phyloP scores from a whole-genome alignment of 139 green algal species.

The Chlamydomonas sphaeroides region DNA sequence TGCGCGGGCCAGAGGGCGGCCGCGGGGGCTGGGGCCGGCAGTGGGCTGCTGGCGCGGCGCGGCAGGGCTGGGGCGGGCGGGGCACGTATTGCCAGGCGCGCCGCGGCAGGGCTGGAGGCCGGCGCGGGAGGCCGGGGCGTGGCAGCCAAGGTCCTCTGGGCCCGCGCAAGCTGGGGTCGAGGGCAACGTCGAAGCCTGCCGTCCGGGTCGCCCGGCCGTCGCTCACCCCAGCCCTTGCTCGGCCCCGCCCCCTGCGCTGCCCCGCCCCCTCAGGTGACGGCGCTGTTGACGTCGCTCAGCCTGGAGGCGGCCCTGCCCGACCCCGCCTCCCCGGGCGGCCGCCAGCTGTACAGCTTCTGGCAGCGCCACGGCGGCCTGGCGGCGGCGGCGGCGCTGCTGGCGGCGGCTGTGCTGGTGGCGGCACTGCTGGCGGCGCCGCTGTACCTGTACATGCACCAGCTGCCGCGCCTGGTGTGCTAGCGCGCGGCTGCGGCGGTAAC shows the following conservation, averaged over 20 bases:
- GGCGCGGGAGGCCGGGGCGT: too few species aligned
- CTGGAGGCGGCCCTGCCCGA: neutral
- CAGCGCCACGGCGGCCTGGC: constrained; percentile 6
- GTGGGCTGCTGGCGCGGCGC: too few species aligned
- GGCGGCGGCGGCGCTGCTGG: neutral
- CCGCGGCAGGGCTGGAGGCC: too few species aligned
- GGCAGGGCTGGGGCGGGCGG: too few species aligned
- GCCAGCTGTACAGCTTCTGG: constrained; percentile 35
- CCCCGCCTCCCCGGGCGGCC: neutral
- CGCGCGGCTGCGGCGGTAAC: too few species aligned
- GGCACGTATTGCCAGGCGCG: too few species aligned
- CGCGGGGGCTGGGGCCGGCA: too few species aligned
- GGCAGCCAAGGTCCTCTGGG: too few species aligned
- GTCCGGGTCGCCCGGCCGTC: neutral
- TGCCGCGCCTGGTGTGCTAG: too few species aligned
- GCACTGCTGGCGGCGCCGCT: constrained; percentile 2
- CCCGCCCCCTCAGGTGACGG: neutral
- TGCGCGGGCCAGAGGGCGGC: too few species aligned
- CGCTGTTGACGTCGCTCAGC: neutral
- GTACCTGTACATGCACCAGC: neutral
- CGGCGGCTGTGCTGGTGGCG: neutral
- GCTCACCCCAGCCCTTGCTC: neutral
- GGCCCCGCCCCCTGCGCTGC: neutral
- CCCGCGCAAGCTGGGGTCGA: too few species aligned
- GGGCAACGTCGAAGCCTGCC: too few species aligned